Evolutionary conservation across 2,329 filamentous ascomycete genomes (phyloP), one percentile per base, ranked within the genome.

Genomic region (Fusarium oligoseptatum): DNA sequence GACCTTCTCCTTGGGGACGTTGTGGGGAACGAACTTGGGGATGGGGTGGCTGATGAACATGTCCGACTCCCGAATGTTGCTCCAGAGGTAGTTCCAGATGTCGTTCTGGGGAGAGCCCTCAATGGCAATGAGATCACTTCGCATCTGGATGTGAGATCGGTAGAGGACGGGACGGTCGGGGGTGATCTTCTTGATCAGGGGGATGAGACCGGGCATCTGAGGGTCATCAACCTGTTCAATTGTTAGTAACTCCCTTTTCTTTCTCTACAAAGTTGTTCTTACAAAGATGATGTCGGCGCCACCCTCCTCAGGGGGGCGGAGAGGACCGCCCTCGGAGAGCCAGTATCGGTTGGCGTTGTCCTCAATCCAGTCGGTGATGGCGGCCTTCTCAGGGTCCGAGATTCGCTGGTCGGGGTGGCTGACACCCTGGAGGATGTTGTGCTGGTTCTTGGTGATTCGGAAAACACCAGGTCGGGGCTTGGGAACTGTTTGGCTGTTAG

Each of bases 401-500:
- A 96, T 86, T n/a, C 90, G 88, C 75, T 94, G 88, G 3, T 89
- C 88, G 0, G 90, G 89, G 29, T 88, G 86, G 45, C 91, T 91
- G 48, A 95, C 94, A 10, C 94, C 94, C 83, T 97, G 94, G 3
- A 97, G 90, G 73, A 96, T 95, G 83, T 97, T 97, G 88, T 97
- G 94, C 76, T 95, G 93, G 75, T 93, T 95, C 84, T 97, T 97
- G 75, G 94, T 97, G 82, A 94, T 92, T 60, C 93, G 88, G 83
- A 97, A 97, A 12, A 96, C 91, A 17, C 93, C 92, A 4, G 93
- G 93, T 60, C 92, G 91, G 24, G 94, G 93, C 81, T 94, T 95
- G 8, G 94, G 94, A 1, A 96, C 94, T 88, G 29, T 36, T 27
- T 27, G 17, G 2, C 1, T 27, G 55, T 76, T 2, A 76, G 65